Evolutionary conservation across 257 asterid genomes (phyloP), one percentile per base, ranked within the genome.

Genomic region (Forsythia suspensa): DNA sequence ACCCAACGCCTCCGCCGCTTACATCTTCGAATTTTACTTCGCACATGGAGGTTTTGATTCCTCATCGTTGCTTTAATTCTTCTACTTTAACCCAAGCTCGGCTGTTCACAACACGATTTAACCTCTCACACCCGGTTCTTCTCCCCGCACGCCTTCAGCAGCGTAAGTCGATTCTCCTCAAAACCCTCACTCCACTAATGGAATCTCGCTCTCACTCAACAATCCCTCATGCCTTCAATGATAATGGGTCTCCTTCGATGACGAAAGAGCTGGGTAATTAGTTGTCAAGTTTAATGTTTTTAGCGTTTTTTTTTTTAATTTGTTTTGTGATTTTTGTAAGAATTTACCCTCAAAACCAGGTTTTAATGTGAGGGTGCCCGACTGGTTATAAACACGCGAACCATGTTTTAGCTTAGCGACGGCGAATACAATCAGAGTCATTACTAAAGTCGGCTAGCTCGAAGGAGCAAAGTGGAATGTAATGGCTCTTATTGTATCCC

Each of bases 11-110:
- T 68, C 46, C 72, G n/a, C n/a, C 20, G 34, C 34, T 1, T 29
- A 11, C 40, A 7, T 11, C 16, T 63, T 8, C 82, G 36, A 24
- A 37, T 73, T 77, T 61, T 39, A 34, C 70, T 57, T 71, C 72
- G 1, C 74, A 36, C 3, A 92, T 92, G 98, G 96, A 83, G 86
- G 89, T 84, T 72, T 88, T 90, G 10, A 43, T 84, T 75, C 84
- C 90, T 46, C 86, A 78, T 37, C 83, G 81, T 73, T 61, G 81
- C 48, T 16, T 75, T 71, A 63, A 21, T 79, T 81, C 84, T 66
- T 75, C 89, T 44, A 42, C 51, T 76, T 77, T 81, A 63, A 48
- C 84, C 73, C 66, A 71, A 59, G 74, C 83, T 57, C 83, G 43
- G 55, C 84, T 40, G 59, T 69, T 24, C 48, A 79, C 46, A 42